Conservation (phyloP, 331 rosid genomes). For the Acacia concinna region DNA sequence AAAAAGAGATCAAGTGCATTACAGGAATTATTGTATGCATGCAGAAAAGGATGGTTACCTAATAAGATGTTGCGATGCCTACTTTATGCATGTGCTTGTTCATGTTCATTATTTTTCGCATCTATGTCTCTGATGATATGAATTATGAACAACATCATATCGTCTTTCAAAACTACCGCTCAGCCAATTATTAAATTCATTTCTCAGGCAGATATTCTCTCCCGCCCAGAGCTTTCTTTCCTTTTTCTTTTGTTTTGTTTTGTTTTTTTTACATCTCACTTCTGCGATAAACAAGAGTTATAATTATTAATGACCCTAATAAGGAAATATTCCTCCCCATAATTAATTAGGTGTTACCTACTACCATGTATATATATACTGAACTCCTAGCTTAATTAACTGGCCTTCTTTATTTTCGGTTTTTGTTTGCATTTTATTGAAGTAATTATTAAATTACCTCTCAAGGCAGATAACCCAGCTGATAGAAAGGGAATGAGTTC, state of each 20-base stretch:
- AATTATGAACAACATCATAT: not conserved
- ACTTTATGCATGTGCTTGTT: conserved; percentile 29
- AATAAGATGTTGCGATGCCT: not conserved
- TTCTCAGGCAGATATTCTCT: not conserved
- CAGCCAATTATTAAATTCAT: not conserved
- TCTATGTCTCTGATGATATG: not conserved
- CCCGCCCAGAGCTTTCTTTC: not conserved
- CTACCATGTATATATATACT: too few relatives aligned
- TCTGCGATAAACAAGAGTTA: not conserved
- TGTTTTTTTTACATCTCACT: too few relatives aligned
- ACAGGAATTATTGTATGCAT: conserved; percentile 34
- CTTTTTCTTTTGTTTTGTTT: too few relatives aligned
- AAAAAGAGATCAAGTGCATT: conserved; percentile 34
- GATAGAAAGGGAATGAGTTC: too few relatives aligned
- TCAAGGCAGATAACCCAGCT: too few relatives aligned
- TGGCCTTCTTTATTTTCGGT: not conserved
- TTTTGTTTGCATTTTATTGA: too few relatives aligned
- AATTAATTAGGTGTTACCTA: not conserved
- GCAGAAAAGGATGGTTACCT: conserved; percentile 25
- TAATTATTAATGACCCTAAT: too few relatives aligned
- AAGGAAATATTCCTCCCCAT: not conserved
- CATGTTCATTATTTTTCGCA: not conserved
- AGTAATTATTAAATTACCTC: too few relatives aligned
- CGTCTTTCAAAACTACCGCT: not conserved
- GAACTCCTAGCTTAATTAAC: not conserved